Percentiles rank a stretch among this genome's conserved stretches.
These are phyloP conservation scores for Xylaria castorea DNA, from an alignment of 495 filamentous ascomycete genomes.

Conservation along the genomic window DNA sequence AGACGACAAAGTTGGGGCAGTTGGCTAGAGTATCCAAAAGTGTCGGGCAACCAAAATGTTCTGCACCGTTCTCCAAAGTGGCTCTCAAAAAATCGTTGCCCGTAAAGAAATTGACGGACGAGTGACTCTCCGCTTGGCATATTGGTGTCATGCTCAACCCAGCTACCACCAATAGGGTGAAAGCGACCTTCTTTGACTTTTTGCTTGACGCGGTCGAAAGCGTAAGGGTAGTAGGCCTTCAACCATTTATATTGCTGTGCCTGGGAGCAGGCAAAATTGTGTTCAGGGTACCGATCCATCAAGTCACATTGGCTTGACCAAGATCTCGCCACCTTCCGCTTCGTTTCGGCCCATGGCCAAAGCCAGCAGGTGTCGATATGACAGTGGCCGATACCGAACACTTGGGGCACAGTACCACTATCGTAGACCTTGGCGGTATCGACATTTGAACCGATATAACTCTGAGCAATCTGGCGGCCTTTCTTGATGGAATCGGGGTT, in stretches of 20 bases:
- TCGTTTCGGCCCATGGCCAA: constrained; percentile 99
- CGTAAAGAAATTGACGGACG: constrained; percentile 92
- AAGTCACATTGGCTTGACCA: constrained; percentile 96
- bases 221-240: constrained; percentile 82
- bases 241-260: constrained; percentile 99
- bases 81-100: constrained; percentile 92
- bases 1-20: constrained; percentile 90
- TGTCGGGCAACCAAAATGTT: constrained; percentile 98
- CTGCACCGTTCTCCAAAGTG: constrained; percentile 86
- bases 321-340: constrained; percentile 92
- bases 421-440: constrained; percentile 87
- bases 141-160: constrained; percentile 99
- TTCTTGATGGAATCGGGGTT: constrained; percentile 77
- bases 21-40: constrained; percentile 95
- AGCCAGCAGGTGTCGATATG: constrained; percentile 99
- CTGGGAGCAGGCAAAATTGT: constrained; percentile 88
- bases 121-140: constrained; percentile 94
- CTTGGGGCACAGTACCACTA: constrained; percentile 71
- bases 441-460: constrained; percentile 81
- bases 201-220: constrained; percentile 86
- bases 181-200: constrained; percentile 92
- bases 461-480: constrained; percentile 78
- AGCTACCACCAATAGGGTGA: constrained; percentile 94
- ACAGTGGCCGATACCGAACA: constrained; percentile 91
- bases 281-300: constrained; percentile 93